A percentile compares a stretch with the other conserved stretches of the same genome.
These are phyloP conservation scores for Cladosporium oxysporum DNA, from an alignment of 2,329 filamentous ascomycete species.

Conservation along the genomic window DNA sequence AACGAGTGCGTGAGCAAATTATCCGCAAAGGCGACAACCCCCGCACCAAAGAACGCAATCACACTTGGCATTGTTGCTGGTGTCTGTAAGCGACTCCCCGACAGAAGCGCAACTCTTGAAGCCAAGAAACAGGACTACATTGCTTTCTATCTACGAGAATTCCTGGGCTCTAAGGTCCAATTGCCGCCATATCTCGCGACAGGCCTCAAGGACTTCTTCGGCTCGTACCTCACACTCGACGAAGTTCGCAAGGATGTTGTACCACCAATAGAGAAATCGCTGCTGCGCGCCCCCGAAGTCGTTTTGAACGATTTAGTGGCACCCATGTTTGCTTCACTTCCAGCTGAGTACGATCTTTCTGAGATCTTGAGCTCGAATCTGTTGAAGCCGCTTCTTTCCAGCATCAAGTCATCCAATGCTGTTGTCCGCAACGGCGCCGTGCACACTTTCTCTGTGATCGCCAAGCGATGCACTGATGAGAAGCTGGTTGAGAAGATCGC, in stretches of 20 bases:
- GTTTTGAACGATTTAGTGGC: conserved; percentile 77
- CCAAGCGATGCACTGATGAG: conserved; percentile 61
- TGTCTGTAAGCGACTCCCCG: conserved; percentile 72
- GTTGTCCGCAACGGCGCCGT: conserved; percentile 74
- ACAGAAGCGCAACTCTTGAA: conserved; percentile 64
- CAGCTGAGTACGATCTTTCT: conserved; percentile 73
- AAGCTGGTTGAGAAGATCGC: conserved; percentile 65
- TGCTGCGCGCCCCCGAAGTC: conserved; percentile 87
- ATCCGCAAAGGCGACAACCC: conserved; percentile 65
- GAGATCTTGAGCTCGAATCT: conserved; percentile 70
- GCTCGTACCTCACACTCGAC: conserved; percentile 68
- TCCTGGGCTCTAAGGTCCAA: conserved; percentile 73
- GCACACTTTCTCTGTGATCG: conserved; percentile 71
- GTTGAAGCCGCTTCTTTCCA: conserved; percentile 84
- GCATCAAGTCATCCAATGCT: conserved; percentile 85
- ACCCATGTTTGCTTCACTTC: conserved; percentile 70
- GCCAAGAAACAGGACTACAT: conserved; percentile 71
- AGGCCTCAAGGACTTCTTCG: conserved; percentile 80
- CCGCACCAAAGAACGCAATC: conserved; percentile 69
- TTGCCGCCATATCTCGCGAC: conserved; percentile 71
- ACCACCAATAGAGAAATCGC: conserved; percentile 81
- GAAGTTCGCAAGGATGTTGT: conserved; percentile 76
- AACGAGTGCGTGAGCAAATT: conserved; percentile 65
- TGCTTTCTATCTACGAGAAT: conserved; percentile 80
- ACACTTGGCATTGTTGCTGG: conserved; percentile 85